Conservation (phyloP, 2,329 filamentous ascomycete genomes). For the Fusarium torreyae region DNA sequence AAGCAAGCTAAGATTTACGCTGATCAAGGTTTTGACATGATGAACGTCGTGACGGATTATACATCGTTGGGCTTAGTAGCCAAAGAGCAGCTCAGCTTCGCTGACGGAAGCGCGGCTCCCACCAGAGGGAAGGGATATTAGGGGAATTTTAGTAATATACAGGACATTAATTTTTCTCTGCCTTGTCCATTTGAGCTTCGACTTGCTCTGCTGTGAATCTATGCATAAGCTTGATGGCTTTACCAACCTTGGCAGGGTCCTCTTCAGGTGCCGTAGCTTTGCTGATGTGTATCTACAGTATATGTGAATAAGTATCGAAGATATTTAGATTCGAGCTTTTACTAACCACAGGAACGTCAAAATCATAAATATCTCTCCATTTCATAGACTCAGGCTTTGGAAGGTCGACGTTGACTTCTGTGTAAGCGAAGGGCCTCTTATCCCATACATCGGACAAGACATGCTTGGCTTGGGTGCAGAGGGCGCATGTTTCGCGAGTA, state of each 20-base stretch:
- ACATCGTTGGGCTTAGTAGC: conserved; percentile 63
- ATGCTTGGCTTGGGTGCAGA: conserved; percentile 78
- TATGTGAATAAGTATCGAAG: neutral
- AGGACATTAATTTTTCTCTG: conserved; percentile 54
- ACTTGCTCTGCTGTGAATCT: conserved; percentile 79
- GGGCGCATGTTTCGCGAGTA: conserved; percentile 78
- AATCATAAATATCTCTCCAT: conserved; percentile 84
- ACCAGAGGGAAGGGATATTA: conserved; percentile 61
- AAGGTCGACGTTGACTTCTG: conserved; percentile 81
- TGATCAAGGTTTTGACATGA: conserved; percentile 73
- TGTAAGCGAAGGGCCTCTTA: conserved; percentile 75
- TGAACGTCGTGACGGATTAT: conserved; percentile 71
- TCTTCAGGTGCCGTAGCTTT: conserved; percentile 67
- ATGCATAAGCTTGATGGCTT: conserved; percentile 83
- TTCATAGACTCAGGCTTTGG: conserved; percentile 72
- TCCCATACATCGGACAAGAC: conserved; percentile 80
- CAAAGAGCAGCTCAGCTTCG: conserved; percentile 63
- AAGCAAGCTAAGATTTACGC: conserved; percentile 69
- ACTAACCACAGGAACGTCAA: conserved; percentile 84
- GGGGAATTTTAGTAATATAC: neutral
- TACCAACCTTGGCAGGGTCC: conserved; percentile 67
- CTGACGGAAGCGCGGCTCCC: conserved; percentile 59
- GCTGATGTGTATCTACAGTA: conserved; percentile 74
- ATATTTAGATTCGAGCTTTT: too few relatives aligned
- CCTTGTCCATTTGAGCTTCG: conserved; percentile 76